Evolutionary conservation across 2,329 filamentous ascomycete species (phyloP), one percentile per base, ranked within the genome.

Genomic region (Penicillium sp.): DNA sequence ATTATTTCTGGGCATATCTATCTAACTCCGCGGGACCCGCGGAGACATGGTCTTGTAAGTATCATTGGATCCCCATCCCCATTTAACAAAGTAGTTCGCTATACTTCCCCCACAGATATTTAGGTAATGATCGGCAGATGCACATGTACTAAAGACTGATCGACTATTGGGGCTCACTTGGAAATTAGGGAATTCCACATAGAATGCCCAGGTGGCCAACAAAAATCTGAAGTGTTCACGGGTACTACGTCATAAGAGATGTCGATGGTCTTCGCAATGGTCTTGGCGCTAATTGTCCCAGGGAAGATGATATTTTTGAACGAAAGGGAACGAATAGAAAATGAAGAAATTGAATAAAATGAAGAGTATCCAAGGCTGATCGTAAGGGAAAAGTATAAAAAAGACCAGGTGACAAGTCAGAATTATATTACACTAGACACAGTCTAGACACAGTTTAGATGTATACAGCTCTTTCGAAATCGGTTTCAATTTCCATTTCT

Each of bases 11-110:
- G 31, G 10, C 8, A 7, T n/a, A 29, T 24, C 22, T 2, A 40
- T 49, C 53, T 57, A 50, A 53, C 48, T 62, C 56, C 61, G 57
- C 56, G 54, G 61, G 55, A 56, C 32, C 54, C 51, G 48, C 48
- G 46, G 54, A 43, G n/a, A 34, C n/a, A 34, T 22, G 45, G 32
- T 10, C 31, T 38, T 51, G 38, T 14, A 10, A 10, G 4, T 35
- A 18, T 45, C 3, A 59, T 60, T 63, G 56, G 59, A 47, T 22
- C 37, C n/a, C 43, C 13, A 34, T 38, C n/a, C 1, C n/a, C 9
- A 20, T 44, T 56, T 50, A 42, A 35, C 18, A 42, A 53, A 51
- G 39, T 38, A 42, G 48, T 54, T 54, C 2, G 22, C 39, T 46
- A 18, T 31, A 52, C 40, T 38, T 46, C 34, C 48, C 42, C 34